A percentile compares a stretch with the other conserved stretches of the same genome.
Conservation (phyloP, 345 rosid species). For the Syzygium oleosum region DNA sequence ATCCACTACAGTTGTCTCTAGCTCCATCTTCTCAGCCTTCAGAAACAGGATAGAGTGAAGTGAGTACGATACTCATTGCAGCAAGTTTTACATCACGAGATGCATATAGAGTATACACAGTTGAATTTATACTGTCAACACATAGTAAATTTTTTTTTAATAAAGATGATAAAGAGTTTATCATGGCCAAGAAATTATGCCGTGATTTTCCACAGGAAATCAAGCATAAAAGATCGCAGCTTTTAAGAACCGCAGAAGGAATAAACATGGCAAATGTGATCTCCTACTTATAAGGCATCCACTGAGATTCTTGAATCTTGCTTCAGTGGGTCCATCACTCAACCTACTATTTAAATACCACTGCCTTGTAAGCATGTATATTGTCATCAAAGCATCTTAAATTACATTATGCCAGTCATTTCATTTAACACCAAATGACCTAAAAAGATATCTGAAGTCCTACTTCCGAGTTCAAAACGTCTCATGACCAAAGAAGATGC, state of each 20-base stretch:
- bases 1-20: slow-evolving; percentile 96
- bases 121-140: not conserved
- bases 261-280: not conserved
- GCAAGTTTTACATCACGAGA: not conserved
- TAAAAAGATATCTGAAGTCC: not conserved
- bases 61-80: not conserved
- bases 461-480: not conserved
- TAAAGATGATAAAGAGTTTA: not conserved
- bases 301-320: not conserved
- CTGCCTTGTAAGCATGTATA: not conserved
- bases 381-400: not conserved
- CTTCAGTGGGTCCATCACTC: not conserved
- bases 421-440: not conserved
- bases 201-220: not conserved
- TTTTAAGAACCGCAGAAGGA: not conserved
- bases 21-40: slow-evolving; percentile 95
- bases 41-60: slow-evolving; percentile 3
- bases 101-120: not conserved
- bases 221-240: not conserved
- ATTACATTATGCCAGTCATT: not conserved
- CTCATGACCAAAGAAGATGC: not conserved
- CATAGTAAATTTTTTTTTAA: not conserved
- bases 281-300: not conserved
- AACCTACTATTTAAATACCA: not conserved
- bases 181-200: not conserved